Evolutionary conservation across 2,329 filamentous ascomycete genomes (phyloP).

Genomic region (Claviceps purpurea): DNA sequence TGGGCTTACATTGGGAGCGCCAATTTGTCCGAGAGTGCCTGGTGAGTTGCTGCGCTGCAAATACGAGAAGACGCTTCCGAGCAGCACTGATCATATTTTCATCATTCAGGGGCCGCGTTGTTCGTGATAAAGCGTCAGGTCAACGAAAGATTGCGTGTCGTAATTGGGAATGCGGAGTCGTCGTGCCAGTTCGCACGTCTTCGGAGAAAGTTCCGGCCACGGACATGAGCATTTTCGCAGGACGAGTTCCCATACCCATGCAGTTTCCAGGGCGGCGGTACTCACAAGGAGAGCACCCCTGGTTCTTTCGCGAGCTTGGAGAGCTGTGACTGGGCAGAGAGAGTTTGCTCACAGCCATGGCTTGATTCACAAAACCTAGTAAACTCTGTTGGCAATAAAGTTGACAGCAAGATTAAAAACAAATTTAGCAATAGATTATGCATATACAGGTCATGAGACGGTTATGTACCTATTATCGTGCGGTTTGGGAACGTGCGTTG

Average conservation of each 20-base stretch:
- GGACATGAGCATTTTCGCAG: constrained; percentile 32
- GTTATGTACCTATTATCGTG: no score
- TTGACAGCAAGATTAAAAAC: no score
- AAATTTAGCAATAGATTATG: no score
- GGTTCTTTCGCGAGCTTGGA: constrained; percentile 25
- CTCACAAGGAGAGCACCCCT: constrained; percentile 25
- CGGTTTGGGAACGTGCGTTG: no score
- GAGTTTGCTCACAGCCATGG: no score
- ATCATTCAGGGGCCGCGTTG: constrained; percentile 59
- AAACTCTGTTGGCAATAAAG: neutral
- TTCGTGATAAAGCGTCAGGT: constrained; percentile 53
- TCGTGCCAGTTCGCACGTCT: constrained; percentile 44
- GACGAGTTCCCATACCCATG: constrained; percentile 50
- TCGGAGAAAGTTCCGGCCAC: constrained; percentile 6
- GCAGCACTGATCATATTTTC: constrained; percentile 1
- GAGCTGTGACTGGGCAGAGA: neutral
- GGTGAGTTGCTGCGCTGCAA: constrained; percentile 38
- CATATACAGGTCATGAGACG: no score
- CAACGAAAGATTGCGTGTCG: constrained; percentile 65
- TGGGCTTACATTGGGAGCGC: constrained; percentile 87
- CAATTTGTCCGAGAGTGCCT: constrained; percentile 87
- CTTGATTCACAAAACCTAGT: neutral
- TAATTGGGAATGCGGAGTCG: constrained; percentile 93
- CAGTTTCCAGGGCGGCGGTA: constrained; percentile 41
- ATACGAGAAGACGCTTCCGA: neutral